A percentile compares a stretch with the other conserved stretches of the same genome.
Conservation (phyloP, 148 eudicot species). For the Limonium bicolor region DNA sequence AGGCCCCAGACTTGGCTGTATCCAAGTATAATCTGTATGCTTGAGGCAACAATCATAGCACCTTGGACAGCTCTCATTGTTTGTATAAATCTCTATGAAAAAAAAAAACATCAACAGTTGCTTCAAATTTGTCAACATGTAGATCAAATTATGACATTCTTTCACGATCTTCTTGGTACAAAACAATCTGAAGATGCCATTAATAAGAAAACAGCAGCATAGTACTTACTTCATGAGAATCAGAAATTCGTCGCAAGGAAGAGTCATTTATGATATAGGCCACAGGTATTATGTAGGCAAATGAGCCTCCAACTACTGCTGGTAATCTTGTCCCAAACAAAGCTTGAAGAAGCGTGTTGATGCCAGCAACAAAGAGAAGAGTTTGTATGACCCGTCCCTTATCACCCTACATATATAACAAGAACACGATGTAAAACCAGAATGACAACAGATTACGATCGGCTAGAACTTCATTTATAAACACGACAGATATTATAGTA, state of each 20-base stretch:
- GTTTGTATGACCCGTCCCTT: conserved; percentile 82
- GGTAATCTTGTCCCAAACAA: conserved; percentile 81
- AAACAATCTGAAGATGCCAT: too few species aligned
- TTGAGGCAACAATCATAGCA: conserved; percentile 16
- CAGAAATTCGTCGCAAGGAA: conserved; percentile 53
- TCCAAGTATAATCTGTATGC: not conserved
- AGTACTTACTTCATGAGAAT: conserved; percentile 63
- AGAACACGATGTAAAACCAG: not conserved
- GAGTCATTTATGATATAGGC: conserved; percentile 52
- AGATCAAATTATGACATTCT: too few species aligned
- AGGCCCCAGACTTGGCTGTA: not conserved
- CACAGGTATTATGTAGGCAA: conserved; percentile 51
- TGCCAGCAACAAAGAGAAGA: conserved; percentile 69
- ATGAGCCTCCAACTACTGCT: conserved; percentile 90
- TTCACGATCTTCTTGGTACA: too few species aligned
- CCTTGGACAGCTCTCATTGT: conserved; percentile 99
- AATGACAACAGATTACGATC: not conserved
- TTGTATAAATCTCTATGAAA: conserved; percentile 82
- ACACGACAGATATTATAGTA: not conserved
- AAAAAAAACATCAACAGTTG: too few species aligned
- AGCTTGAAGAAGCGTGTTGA: conserved; percentile 86
- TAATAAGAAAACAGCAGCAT: not conserved
- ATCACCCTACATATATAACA: conserved; percentile 46
- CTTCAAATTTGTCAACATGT: too few species aligned
- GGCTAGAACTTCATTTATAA: not conserved